Evolutionary conservation across 441 rosid species (phyloP).

Genomic region (Euphorbia celastroides): DNA sequence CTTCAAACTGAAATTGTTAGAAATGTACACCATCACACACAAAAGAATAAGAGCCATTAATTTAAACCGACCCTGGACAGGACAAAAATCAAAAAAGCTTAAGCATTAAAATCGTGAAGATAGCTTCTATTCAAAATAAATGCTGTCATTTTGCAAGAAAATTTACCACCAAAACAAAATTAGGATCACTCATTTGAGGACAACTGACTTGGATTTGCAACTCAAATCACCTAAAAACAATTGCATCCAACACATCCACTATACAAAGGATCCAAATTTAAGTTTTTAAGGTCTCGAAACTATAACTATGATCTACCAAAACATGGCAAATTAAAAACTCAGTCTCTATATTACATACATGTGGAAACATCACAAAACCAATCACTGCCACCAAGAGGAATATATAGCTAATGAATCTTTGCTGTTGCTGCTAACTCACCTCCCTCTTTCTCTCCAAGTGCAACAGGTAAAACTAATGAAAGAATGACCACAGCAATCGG

Average conservation of each 20-base stretch:
- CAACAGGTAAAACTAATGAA: conserved; percentile 24
- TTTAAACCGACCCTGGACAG: too few species aligned
- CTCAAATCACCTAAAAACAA: background rate
- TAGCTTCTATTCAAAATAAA: too few species aligned
- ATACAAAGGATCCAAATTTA: background rate
- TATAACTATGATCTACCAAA: background rate
- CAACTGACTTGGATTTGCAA: background rate
- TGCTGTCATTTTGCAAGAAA: too few species aligned
- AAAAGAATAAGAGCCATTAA: too few species aligned
- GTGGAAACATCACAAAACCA: conserved; percentile 5
- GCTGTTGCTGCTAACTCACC: conserved; percentile 6
- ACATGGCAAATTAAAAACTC: conserved; percentile 4
- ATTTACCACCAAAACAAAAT: too few species aligned
- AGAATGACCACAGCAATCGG: conserved; percentile 22
- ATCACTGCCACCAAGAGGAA: background rate
- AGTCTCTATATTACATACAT: conserved; percentile 1
- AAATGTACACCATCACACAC: too few species aligned
- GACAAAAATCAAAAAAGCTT: too few species aligned
- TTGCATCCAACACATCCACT: background rate
- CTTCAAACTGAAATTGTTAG: too few species aligned
- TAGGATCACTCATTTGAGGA: too few species aligned
- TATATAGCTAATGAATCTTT: background rate
- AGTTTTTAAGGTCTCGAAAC: background rate
- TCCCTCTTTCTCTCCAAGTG: background rate
- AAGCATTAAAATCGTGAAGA: too few species aligned